These are phyloP conservation scores for Pyrus pyrifolia DNA, from an alignment of 306 rosid species.

Conservation along the genomic window DNA sequence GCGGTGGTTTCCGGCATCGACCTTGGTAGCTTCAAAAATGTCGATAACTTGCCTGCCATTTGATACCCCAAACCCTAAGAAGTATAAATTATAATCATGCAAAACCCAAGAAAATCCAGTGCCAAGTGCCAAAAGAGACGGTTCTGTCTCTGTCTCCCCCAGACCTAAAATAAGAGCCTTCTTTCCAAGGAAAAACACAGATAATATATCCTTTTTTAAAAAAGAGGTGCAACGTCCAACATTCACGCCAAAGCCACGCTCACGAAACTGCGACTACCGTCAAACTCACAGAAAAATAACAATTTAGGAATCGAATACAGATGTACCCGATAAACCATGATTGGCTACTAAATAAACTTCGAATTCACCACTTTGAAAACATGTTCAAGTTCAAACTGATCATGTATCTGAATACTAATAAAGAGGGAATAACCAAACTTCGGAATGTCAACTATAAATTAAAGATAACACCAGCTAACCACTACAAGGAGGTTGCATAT, in stretches of 20 bases:
- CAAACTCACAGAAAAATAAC: background rate
- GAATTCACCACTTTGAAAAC: background rate
- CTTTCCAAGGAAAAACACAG: background rate
- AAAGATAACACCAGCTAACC: constrained; percentile 29
- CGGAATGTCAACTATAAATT: constrained; percentile 17
- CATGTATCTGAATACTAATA: constrained; percentile 16
- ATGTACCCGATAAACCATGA: constrained; percentile 5
- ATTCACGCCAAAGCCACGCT: background rate
- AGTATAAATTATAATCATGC: background rate
- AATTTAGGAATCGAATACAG: background rate
- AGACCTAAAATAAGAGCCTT: background rate
- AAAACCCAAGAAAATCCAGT: background rate
- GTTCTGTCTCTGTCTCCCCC: background rate
- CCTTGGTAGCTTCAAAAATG: background rate
- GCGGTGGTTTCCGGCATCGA: background rate
- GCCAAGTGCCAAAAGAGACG: background rate
- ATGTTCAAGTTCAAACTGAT: constrained; percentile 16
- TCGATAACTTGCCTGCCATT: background rate
- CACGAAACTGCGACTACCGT: background rate
- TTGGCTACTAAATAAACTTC: background rate
- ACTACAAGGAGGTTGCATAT: constrained; percentile 14
- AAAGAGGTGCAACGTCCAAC: background rate
- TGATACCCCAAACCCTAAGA: background rate
- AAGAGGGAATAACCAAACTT: constrained; percentile 6
- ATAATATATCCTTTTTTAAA: background rate